Evolutionary conservation across 2,329 filamentous ascomycete genomes (phyloP).

Genomic region (Exophiala phaeomuriformis): DNA sequence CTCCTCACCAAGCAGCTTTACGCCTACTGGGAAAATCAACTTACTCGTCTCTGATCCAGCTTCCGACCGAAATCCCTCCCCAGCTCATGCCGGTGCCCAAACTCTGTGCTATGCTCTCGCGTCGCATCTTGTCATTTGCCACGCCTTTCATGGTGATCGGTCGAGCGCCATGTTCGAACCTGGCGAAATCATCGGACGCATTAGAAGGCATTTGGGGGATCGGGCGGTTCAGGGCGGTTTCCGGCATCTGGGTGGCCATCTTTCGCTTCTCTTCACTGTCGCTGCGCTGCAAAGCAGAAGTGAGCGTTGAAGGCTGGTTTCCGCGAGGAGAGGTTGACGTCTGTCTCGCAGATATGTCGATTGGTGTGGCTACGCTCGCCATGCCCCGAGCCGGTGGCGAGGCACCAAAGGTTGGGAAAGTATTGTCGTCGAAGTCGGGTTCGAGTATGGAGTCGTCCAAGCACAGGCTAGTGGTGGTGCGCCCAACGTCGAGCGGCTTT

Average conservation of each 20-base stretch:
- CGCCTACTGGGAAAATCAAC: conserved; percentile 36
- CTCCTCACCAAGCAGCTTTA: neutral
- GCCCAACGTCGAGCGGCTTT: conserved; percentile 33
- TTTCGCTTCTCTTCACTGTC: conserved; percentile 35
- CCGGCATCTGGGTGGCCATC: conserved; percentile 14
- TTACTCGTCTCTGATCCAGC: conserved; percentile 97
- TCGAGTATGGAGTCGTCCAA: conserved; percentile 31
- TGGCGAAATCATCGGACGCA: conserved; percentile 19
- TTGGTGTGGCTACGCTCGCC: conserved; percentile 47
- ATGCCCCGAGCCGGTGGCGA: conserved; percentile 29
- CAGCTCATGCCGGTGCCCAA: conserved; percentile 81
- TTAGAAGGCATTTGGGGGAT: conserved; percentile 28
- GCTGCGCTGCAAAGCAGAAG: conserved; percentile 51
- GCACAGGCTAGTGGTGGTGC: conserved; percentile 37
- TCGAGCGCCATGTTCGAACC: conserved; percentile 42
- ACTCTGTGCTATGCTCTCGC: conserved; percentile 56
- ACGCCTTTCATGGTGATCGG: conserved; percentile 52
- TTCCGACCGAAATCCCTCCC: conserved; percentile 92
- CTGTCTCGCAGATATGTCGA: conserved; percentile 54
- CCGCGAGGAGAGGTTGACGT: conserved; percentile 52
- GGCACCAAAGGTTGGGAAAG: conserved; percentile 37
- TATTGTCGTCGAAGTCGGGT: conserved; percentile 32
- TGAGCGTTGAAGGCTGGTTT: conserved; percentile 57
- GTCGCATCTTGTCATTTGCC: conserved; percentile 42
- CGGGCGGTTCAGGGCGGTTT: conserved; percentile 19